Base-by-base conservation (phyloP, 495 filamentous ascomycete genomes). In the Penicillium bialowiezense region DNA sequence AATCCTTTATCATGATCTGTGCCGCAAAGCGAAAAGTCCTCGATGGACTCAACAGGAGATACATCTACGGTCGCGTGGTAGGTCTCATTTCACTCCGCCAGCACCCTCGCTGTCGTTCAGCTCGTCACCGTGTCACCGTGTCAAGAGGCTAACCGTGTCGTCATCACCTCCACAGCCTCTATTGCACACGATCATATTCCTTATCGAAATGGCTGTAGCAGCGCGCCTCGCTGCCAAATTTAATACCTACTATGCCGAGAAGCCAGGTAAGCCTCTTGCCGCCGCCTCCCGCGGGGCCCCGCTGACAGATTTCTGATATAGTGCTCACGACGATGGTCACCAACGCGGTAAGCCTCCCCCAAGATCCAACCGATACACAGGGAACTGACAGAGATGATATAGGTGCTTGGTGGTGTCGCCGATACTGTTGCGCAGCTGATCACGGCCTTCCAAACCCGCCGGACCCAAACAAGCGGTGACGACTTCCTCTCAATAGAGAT, bases 241-340 rank as follows among this genome's bases (percentile, higher is more conserved):
- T 75, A 95, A 95, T 70, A 77, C 81, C 52, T 95, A 95, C 74
- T 99, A 97, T 79, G 81, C 85, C 42, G 82, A 85, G 55, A 87
- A 86, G 60, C 91, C 91, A 68, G 74, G 89, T 92, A 76, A 50
- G 74, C 4, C 15, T 32, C 15, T 28, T 20, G 35, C 56, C 36
- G 33, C 24, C 43, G 24, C n/a, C 28, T 47, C 21, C 35, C 44
- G 35, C 28, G 19, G 35, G 32, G 35, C 24, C 36, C 29, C 41
- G 20, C 65, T 73, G 54, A 71, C 63, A 54, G 29, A 17, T 50
- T 49, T 34, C 26, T 44, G 18, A 47, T n/a, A 57, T 69, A 88
- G 89, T 98, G 31, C 77, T 98, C 52, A 98, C 93, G 34, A 98
- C 92, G 67, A 98, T 97, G 93, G 87, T 97, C 52, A 92, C 90